Evolutionary conservation across 1,139 yeast genomes (phyloP), one percentile per base, ranked within the genome.

Genomic region (Yamadazyma triangularis): DNA sequence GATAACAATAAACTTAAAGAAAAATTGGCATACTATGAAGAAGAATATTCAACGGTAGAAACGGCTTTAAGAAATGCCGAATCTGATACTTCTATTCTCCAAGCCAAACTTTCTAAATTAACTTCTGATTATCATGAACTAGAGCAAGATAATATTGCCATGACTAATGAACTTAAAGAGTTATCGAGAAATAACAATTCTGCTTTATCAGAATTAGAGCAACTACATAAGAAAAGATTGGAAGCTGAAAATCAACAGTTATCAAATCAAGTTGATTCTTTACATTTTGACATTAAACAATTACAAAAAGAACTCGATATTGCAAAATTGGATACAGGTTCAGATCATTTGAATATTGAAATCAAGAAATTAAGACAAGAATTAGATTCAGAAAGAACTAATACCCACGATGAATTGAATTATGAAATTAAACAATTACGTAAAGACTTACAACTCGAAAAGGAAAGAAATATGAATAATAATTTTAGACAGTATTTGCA

Each of bases 331-430:
- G 31, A 20, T 13, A 33, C 38, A 19, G 27, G 34, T 11, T 14
- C 40, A 4, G 38, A 33, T 4, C 44, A 39, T n/a, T 30, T 42
- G 13, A 41, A 42, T 13, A 30, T 34, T 19, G 55, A 53, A 24
- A 32, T 47, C 13, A 44, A 35, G 24, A 32, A 42, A 16, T 52
- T 84, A 27, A 76, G 37, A 28, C 88, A 44, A 77, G 43, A 42
- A 24, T 35, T 44, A 20, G 47, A 44, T 11, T 15, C 33, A 12
- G 28, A 21, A 6, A 29, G 32, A 13, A 38, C 41, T 20, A 36
- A 32, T 26, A 43, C 35, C 5, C 29, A 37, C 15, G 45, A 40
- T 8, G 28, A 29, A 15, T 36, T 44, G 9, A 44, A 37, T 11
- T 19, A 25, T 7, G 56, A 53, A 21, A 10, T 51, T 4, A 39